Evolutionary conservation across 1,139 yeast species (phyloP).

Genomic region (Lodderomyces theae): DNA sequence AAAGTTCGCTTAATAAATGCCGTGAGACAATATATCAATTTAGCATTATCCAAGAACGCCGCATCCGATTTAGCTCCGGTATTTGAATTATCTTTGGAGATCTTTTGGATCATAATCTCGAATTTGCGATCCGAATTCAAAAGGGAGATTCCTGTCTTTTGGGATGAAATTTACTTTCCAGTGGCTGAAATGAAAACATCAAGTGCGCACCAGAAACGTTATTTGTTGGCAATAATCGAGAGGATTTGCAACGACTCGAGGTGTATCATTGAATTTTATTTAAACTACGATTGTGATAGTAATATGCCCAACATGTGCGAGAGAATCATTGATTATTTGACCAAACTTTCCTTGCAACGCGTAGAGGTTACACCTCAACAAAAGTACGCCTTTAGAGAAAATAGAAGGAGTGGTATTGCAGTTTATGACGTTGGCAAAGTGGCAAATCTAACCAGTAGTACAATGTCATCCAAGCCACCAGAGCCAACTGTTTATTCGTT

Average conservation of each 20-base stretch:
- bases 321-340: conserved; percentile 70
- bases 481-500: conserved; percentile 53
- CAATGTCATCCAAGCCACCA: conserved; percentile 59
- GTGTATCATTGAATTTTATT: conserved; percentile 84
- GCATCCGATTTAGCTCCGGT: conserved; percentile 91
- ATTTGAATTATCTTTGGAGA: conserved; percentile 87
- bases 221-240: conserved; percentile 73
- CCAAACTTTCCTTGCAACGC: conserved; percentile 67
- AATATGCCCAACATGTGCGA: conserved; percentile 85
- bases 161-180: conserved; percentile 92
- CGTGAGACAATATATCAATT: conserved; percentile 78
- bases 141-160: conserved; percentile 88
- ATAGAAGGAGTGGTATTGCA: conserved; percentile 58
- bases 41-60: conserved; percentile 85
- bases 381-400: conserved; percentile 62
- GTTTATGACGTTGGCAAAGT: conserved; percentile 72
- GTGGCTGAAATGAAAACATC: conserved; percentile 90
- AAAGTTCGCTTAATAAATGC: conserved; percentile 69
- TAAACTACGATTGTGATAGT: conserved; percentile 93
- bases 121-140: conserved; percentile 85
- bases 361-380: conserved; percentile 73
- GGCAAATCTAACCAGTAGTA: conserved; percentile 72
- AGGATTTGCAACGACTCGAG: conserved; percentile 86
- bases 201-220: conserved; percentile 88
- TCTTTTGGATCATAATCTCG: conserved; percentile 84